Percentiles rank a stretch among this genome's conserved stretches.
These are phyloP conservation scores for Eucalyptus urophylla DNA, from an alignment of 345 rosid species.

Conservation along the genomic window DNA sequence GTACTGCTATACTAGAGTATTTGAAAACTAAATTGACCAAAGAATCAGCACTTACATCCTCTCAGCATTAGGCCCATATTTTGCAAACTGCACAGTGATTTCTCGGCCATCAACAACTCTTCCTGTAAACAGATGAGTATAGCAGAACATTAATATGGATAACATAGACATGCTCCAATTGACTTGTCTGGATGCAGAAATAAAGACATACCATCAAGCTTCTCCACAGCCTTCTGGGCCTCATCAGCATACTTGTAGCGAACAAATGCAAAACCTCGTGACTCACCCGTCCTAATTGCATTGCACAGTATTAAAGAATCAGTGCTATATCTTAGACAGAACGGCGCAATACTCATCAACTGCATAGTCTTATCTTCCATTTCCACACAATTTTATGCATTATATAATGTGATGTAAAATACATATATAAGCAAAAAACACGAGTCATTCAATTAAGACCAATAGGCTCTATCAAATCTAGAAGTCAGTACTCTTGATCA, in stretches of 20 bases:
- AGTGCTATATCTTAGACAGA: neutral
- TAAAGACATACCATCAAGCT: conserved; percentile 34
- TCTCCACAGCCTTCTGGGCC: conserved; percentile 61
- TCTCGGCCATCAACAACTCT: conserved; percentile 94
- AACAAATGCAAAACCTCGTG: conserved; percentile 62
- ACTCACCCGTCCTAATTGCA: conserved; percentile 41
- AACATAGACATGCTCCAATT: neutral
- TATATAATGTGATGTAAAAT: too few species aligned
- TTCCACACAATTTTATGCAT: neutral
- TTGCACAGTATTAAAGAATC: neutral
- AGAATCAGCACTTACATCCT: conserved; percentile 47
- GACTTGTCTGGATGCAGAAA: neutral
- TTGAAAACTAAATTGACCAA: neutral
- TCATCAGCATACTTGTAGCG: conserved; percentile 63
- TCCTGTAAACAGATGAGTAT: conserved; percentile 31
- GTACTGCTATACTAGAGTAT: neutral
- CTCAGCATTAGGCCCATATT: conserved; percentile 96
- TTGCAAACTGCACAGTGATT: conserved; percentile 96
- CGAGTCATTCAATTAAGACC: neutral
- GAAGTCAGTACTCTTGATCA: neutral
- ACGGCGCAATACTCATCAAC: neutral
- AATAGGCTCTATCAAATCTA: neutral
- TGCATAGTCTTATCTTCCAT: neutral
- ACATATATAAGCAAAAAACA: too few species aligned
- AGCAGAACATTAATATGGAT: neutral